Evolutionary conservation across 1,139 yeast genomes (phyloP).

Genomic region (Nadsonia commutata): DNA sequence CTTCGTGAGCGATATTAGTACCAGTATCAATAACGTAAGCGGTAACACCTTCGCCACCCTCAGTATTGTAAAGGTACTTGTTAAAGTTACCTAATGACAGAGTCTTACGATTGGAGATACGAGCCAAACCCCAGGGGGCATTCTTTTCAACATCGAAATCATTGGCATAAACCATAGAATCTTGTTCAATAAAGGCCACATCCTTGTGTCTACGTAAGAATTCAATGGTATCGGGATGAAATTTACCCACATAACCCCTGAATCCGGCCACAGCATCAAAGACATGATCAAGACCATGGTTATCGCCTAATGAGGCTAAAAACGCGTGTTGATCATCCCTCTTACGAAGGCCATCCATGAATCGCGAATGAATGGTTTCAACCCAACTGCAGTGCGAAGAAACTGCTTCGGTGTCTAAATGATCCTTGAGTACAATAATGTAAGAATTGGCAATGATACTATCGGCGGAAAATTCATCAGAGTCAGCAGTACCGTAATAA

Average conservation of each 20-base stretch:
- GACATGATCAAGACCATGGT: slow-evolving; percentile 45
- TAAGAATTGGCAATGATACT: slow-evolving; percentile 9
- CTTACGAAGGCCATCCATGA: slow-evolving; percentile 6
- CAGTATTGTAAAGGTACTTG: slow-evolving; percentile 68
- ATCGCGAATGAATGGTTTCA: slow-evolving; percentile 5
- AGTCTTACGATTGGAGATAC: slow-evolving; percentile 69
- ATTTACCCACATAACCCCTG: slow-evolving; percentile 55
- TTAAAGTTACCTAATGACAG: slow-evolving; percentile 66
- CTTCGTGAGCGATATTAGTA: slow-evolving; percentile 62
- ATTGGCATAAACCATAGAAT: slow-evolving; percentile 47
- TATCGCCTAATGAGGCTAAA: slow-evolving; percentile 27
- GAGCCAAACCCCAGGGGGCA: slow-evolving; percentile 86
- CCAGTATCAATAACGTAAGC: slow-evolving; percentile 89
- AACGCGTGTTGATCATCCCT: slow-evolving; percentile 20
- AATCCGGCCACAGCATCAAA: slow-evolving; percentile 40
- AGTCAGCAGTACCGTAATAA: background rate
- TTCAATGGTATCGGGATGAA: slow-evolving; percentile 57
- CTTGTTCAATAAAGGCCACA: slow-evolving; percentile 62
- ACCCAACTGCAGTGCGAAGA: slow-evolving; percentile 9
- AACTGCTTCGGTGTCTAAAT: slow-evolving; percentile 7
- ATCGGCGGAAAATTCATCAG: no score
- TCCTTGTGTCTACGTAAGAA: slow-evolving; percentile 58
- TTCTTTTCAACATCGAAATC: slow-evolving; percentile 44
- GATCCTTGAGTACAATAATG: slow-evolving; percentile 9
- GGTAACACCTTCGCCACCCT: slow-evolving; percentile 86